Percentiles rank a stretch among this genome's conserved stretches.
Conservation (phyloP, 345 rosid genomes). For the Syzygium grande region DNA sequence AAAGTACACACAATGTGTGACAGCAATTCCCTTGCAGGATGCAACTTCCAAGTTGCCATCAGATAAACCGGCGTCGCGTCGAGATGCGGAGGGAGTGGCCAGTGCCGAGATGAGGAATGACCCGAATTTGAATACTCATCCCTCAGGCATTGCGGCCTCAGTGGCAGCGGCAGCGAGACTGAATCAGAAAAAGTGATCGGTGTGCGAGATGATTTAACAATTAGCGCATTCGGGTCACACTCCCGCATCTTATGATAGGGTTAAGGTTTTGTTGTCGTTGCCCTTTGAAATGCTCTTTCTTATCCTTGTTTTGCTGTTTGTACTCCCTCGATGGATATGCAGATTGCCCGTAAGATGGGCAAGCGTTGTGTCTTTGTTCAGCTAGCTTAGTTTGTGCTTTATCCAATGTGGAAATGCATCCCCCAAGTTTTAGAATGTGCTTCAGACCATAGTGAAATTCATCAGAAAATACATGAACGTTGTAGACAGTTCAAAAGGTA, state of each 20-base stretch:
- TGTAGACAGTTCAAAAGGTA: not conserved
- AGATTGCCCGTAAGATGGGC: not conserved
- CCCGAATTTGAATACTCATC: conserved; percentile 59
- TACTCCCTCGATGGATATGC: not conserved
- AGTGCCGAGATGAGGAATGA: conserved; percentile 82
- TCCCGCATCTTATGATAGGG: not conserved
- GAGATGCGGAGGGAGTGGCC: conserved; percentile 74
- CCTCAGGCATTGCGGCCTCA: conserved; percentile 71
- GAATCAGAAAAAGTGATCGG: conserved; percentile 28
- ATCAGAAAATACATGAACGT: not conserved
- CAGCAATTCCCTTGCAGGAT: conserved; percentile 24
- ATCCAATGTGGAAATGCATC: not conserved
- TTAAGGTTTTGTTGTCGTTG: not conserved
- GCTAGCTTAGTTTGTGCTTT: not conserved
- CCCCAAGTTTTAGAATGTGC: not conserved
- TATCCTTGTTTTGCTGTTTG: not conserved
- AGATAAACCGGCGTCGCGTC: conserved; percentile 52
- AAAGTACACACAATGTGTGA: not conserved
- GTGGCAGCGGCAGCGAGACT: conserved; percentile 76
- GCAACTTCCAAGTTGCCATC: conserved; percentile 52
- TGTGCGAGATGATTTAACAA: not conserved
- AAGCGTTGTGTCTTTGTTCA: not conserved
- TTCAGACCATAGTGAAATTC: not conserved
- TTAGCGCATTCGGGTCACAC: not conserved
- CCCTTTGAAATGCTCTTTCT: not conserved